phyloP scores from a whole-genome alignment of 2,329 filamentous ascomycete species.

The Periconia sp. region DNA sequence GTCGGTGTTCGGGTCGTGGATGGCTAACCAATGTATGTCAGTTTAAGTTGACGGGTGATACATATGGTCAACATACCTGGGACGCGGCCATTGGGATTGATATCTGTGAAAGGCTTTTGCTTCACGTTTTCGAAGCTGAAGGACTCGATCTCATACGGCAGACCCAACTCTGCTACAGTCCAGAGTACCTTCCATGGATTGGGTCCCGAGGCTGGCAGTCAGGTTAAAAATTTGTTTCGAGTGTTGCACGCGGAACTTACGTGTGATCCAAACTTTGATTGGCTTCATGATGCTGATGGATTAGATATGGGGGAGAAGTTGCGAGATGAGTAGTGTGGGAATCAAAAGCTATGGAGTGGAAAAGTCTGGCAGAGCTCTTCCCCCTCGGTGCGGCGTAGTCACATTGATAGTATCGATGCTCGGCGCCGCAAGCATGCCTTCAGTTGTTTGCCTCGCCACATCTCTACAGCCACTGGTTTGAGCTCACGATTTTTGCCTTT shows the following conservation, averaged over 20 bases:
- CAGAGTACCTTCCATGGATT: conserved; percentile 17
- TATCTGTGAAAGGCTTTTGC: conserved; percentile 12
- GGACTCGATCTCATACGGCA: conserved; percentile 13
- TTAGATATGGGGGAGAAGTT: no score
- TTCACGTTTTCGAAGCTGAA: conserved; percentile 14
- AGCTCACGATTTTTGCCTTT: no score
- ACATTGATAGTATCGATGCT: no score
- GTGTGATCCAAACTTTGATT: background rate
- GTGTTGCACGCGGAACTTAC: background rate
- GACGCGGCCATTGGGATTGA: conserved; percentile 20
- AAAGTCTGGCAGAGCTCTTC: no score
- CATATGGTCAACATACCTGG: conserved; percentile 6
- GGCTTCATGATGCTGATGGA: background rate
- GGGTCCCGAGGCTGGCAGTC: conserved; percentile 9
- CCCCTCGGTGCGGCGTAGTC: no score
- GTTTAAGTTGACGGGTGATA: background rate
- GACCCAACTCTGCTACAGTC: conserved; percentile 35
- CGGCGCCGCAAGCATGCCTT: no score
- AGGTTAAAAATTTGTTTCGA: background rate
- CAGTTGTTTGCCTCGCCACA: no score
- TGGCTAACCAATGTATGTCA: conserved; percentile 18
- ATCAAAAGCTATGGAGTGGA: no score
- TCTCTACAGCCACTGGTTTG: no score
- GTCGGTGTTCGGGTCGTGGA: conserved; percentile 47
- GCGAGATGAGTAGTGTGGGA: no score